Base-by-base conservation (phyloP, 2,329 filamentous ascomycete species). In the Didymella arachidicola region DNA sequence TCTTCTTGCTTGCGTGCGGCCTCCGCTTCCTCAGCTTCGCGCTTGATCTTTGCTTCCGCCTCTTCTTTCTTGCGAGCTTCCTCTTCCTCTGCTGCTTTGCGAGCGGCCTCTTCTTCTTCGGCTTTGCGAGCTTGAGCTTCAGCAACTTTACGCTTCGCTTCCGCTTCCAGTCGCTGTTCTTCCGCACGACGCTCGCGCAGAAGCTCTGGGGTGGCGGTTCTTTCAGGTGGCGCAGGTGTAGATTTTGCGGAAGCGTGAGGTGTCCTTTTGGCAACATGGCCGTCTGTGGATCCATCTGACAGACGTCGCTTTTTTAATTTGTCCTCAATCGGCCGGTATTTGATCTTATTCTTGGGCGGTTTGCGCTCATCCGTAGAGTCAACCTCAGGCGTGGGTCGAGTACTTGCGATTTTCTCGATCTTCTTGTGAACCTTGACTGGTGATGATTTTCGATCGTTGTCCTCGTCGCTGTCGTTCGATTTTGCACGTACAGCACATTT, bases 281-380 rank as follows among this genome's bases (percentile, higher is more conserved):
- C 69, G 26, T 76, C 73, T 26, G 66, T 57, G 4, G 74, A 74
- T 18, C 60, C 72, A 51, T 76, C 70, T 18, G 73, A 74, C 8
- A 70, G 27, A 38, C 71, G 69, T 27, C 70, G 66, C 42, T 73
- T 76, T 53, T 66, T 71, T 41, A 70, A 65, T 54, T 72, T 75
- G 41, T 73, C 73, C 10, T 77, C 73, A 43, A 72, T 61, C 6
- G 67, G 63, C 43, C 70, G 70, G 50, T 73, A 70, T 48, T 74
- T 74, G 59, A 73, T 69, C 47, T 71, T 70, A 29, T 68, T 72
- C 57, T 72, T 76, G 25, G 67, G 45, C 11, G 61, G 52, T 45
- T 72, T 75, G 36, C 69, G 68, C 55, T 77, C 74, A 36, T 77
- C 74, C 3, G 70, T 72, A 16, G 74, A 76, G 7, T 77, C 73